Evolutionary conservation across 495 filamentous ascomycete species (phyloP), one percentile per base, ranked within the genome.

Genomic region (Jackrogersella minutella): DNA sequence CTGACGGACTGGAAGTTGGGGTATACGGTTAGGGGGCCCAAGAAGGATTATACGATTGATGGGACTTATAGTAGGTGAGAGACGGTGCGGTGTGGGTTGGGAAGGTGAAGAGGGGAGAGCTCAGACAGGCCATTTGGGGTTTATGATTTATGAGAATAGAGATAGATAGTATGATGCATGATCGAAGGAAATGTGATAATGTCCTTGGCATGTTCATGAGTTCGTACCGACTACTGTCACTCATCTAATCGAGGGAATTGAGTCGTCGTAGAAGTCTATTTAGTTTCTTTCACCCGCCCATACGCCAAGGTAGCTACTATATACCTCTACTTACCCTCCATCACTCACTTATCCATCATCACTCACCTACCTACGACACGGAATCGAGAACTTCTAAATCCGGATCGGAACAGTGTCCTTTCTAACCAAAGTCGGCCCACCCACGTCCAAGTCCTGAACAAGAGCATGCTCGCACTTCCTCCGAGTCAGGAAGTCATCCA

Each of bases 11-110:
- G 88, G 80, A 79, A 73, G 62, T 71, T 88, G 30, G 79, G 77
- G 62, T 90, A 91, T 70, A 79, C 71, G 19, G 88, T 90, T 39
- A 84, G 79, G 44, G 89, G 88, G 0, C 89, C 88, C 30, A 82
- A 84, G 64, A 91, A 91, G 74, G 85, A 91, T 70, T 92, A 91
- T 74, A 82, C 72, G 0, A 84, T 86, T 37, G 73, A 82, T 52
- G 84, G 81, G 5, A 61, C 72, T 0, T 88, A 87, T 61, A 77
- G 30, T 7, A 52, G 49, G 31, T 33, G 11, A 36, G 0, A 17
- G 9, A 1, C 17, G 26, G 17, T 31, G 6, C 8, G 16, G 13
- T 19, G 5, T 19, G 2, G 30, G 14, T 36, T 36, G 30, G 49
- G 5, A 21, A 11, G 10, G 19, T 21, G 16, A 33, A 0, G 21